phyloP scores from a whole-genome alignment of 1,139 yeast genomes.

The Kodamaea sp. region DNA sequence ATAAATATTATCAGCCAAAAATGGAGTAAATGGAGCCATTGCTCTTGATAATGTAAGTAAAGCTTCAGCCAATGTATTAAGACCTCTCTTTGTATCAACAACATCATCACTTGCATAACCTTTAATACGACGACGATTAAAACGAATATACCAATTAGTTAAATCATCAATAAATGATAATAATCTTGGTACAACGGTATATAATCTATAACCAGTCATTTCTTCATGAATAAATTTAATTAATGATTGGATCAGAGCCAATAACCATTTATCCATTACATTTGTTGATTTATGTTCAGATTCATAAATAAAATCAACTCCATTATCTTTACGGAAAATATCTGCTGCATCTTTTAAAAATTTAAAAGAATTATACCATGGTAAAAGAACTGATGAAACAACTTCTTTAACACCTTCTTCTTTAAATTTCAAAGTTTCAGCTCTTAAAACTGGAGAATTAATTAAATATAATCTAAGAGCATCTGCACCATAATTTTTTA shows the following conservation, averaged over 20 bases:
- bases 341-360: constrained; percentile 95
- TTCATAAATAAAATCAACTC: constrained; percentile 70
- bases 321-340: constrained; percentile 70
- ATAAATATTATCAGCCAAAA: constrained; percentile 86
- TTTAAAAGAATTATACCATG: constrained; percentile 98
- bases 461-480: constrained; percentile 93
- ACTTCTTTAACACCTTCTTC: constrained; percentile 99
- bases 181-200: constrained; percentile 93
- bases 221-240: constrained; percentile 81
- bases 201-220: constrained; percentile 85
- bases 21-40: constrained; percentile 99
- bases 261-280: constrained; percentile 96
- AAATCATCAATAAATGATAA: constrained; percentile 85
- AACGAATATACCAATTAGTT: constrained; percentile 98
- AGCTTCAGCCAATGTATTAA: constrained; percentile 89
- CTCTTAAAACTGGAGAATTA: constrained; percentile 95
- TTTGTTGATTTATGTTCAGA: constrained; percentile 62
- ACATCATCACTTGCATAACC: constrained; percentile 72
- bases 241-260: constrained; percentile 91
- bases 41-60: constrained; percentile 85
- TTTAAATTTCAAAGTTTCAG: constrained; percentile 93
- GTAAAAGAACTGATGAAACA: constrained; percentile 88
- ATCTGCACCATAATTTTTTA: constrained; percentile 94
- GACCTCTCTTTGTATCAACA: constrained; percentile 78
- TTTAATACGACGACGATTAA: constrained; percentile 96